A percentile compares a stretch with the other conserved stretches of the same genome.
Evolutionary conservation across 2,329 filamentous ascomycete genomes (phyloP).

Genomic region (Fusarium verticillioides): DNA sequence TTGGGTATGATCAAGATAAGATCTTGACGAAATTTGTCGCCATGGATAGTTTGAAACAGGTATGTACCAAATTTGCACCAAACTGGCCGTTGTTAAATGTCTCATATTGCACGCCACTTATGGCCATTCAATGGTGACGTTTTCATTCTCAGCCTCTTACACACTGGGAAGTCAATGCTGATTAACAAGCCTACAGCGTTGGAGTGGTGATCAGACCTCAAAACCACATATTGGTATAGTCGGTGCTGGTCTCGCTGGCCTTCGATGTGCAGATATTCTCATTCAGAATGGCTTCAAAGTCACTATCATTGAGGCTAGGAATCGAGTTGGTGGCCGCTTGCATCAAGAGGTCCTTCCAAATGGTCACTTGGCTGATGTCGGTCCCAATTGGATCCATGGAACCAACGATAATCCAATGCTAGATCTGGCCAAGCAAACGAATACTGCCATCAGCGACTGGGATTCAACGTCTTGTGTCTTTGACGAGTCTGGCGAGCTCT

Average conservation of each 20-base stretch:
- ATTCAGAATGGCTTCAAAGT: conserved; percentile 73
- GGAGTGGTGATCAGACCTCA: conserved; percentile 21
- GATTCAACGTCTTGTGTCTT: conserved; percentile 67
- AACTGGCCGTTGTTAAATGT: not conserved
- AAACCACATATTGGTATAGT: conserved; percentile 72
- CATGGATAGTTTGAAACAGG: conserved; percentile 52
- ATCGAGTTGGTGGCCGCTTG: conserved; percentile 74
- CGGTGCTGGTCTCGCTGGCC: conserved; percentile 75
- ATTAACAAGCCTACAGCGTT: conserved; percentile 41
- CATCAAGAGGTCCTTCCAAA: conserved; percentile 62
- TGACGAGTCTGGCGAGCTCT: conserved; percentile 63
- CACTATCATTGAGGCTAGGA: conserved; percentile 74
- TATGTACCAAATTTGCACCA: conserved; percentile 35
- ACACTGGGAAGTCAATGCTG: conserved; percentile 36
- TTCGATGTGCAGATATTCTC: conserved; percentile 77
- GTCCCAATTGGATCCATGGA: conserved; percentile 86
- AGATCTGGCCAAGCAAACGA: conserved; percentile 71
- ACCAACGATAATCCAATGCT: conserved; percentile 77
- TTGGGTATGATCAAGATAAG: conserved; percentile 48
- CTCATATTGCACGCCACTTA: not conserved
- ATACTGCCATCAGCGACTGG: conserved; percentile 60
- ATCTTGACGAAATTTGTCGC: conserved; percentile 44
- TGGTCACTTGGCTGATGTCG: conserved; percentile 65
- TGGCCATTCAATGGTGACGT: not conserved
- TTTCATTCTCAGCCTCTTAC: conserved; percentile 5